phyloP scores from a whole-genome alignment of 306 rosid species.

The Macrotyloma uniflorum region DNA sequence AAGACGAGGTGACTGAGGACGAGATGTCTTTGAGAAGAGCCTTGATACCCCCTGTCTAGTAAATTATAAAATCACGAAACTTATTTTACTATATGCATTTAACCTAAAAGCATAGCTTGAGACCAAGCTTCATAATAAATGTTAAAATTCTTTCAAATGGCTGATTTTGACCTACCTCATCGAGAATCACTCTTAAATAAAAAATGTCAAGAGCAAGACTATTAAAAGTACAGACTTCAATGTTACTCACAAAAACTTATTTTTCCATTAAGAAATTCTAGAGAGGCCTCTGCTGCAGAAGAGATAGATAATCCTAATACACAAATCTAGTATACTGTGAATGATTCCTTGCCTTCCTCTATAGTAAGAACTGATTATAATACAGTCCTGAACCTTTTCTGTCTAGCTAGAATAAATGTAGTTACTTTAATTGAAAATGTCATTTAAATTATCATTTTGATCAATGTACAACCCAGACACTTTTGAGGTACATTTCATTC shows the following conservation, averaged over 20 bases:
- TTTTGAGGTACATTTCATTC: background rate
- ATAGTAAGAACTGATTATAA: too few relatives aligned
- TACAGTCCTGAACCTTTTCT: background rate
- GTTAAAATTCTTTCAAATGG: conserved; percentile 7
- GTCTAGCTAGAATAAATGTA: background rate
- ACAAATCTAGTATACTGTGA: background rate
- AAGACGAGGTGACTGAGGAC: too few relatives aligned
- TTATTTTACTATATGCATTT: background rate
- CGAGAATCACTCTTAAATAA: conserved; percentile 44
- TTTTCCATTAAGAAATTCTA: conserved; percentile 3
- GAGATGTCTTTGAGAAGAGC: too few relatives aligned
- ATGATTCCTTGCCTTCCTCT: background rate
- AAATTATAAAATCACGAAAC: background rate
- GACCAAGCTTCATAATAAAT: background rate
- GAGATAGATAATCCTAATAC: background rate
- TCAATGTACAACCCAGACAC: background rate
- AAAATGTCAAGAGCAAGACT: background rate
- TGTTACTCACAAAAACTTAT: conserved; percentile 17
- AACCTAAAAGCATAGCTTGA: too few relatives aligned
- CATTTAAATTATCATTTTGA: background rate
- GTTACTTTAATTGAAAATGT: background rate
- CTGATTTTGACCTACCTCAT: conserved; percentile 7
- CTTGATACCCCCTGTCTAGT: too few relatives aligned
- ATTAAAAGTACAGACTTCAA: background rate
- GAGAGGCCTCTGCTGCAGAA: background rate